Percentiles rank a stretch among this genome's conserved stretches.
Evolutionary conservation across 768 basidiomycete species (phyloP).

Genomic region (Phylloporus rhodoxanthus): DNA sequence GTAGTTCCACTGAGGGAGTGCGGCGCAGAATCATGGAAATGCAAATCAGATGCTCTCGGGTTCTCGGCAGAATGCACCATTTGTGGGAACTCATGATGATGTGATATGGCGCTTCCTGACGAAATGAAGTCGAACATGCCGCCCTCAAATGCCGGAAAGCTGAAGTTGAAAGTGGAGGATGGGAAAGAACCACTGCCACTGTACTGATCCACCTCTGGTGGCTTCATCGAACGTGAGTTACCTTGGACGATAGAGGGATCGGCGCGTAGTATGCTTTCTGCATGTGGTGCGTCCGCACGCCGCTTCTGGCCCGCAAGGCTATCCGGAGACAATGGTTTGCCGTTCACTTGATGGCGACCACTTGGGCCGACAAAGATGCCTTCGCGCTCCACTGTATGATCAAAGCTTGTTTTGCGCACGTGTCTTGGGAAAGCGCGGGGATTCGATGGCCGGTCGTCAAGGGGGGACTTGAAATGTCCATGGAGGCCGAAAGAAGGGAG

Average conservation of each 20-base stretch:
- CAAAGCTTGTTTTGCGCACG: constrained; percentile 92
- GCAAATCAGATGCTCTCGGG: constrained; percentile 26
- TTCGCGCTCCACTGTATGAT: constrained; percentile 79
- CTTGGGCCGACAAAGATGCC: constrained; percentile 51
- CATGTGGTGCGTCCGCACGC: constrained; percentile 74
- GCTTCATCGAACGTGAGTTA: constrained; percentile 23
- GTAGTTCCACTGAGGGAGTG: constrained; percentile 26
- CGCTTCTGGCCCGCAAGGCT: constrained; percentile 68
- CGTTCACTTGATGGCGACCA: constrained; percentile 77
- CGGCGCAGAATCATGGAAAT: constrained; percentile 29
- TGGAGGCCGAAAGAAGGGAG: constrained; percentile 68
- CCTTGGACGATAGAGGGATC: constrained; percentile 60
- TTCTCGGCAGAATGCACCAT: constrained; percentile 27
- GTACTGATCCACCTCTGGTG: constrained; percentile 37
- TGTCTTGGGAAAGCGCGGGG: constrained; percentile 69
- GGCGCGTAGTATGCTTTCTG: constrained; percentile 71
- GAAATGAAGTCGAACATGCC: constrained; percentile 50
- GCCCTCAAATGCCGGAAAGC: constrained; percentile 59
- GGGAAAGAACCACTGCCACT: constrained; percentile 52
- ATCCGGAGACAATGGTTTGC: constrained; percentile 63
- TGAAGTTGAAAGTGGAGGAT: constrained; percentile 65
- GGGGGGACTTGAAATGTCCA: constrained; percentile 39
- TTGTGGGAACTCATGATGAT: constrained; percentile 34
- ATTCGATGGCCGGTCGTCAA: constrained; percentile 32
- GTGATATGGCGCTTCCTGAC: constrained; percentile 30